Base-by-base conservation (phyloP, 2,329 filamentous ascomycete genomes). In the Mariannaea sp. region DNA sequence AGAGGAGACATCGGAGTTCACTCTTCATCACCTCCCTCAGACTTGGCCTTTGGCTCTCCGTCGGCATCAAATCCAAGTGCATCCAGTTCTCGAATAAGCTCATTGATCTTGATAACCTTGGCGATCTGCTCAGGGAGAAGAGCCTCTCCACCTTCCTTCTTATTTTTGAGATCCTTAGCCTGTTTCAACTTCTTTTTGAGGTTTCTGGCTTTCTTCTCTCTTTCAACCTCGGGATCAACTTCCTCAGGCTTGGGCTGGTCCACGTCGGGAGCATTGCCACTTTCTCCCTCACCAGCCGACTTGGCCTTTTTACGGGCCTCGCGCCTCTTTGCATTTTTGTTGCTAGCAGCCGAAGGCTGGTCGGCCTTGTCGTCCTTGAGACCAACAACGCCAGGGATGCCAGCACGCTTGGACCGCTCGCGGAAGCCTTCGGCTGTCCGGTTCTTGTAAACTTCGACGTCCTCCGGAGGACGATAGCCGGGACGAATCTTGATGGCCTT, bases 21-120 rank as follows among this genome's bases (percentile, higher is more conserved):
- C 47, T 66, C 59, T 24, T 59, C 56, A 22, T 62, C 58, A 24
- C 53, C 42, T 16, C 55, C 49, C 2, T 50, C 38, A 17, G 42
- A 12, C 35, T 64, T 60, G 6, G 55, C 49, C 60, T 78, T 79
- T 2, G 75, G 73, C 59, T 92, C 88, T 3, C 87, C 90, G 8
- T 95, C 88, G 1, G 83, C 75, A 70, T 95, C 88, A 58, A 97
- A 91, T 0, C 93, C 93, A 22, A 99, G 78, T 2, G 83, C 81
- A 65, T 95, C 90, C 50, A 99, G 76, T 70, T 97, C 92, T 10
- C 92, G 84, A 53, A 97, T 86, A 44, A 99, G 81, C 76, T 99
- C 94, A 58, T 90, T 91, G 70, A 99, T 96, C 74, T 94, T 96
- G 71, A 96, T 95, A 49, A 99, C 90, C 77, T 99, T 99, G 64